phyloP scores from a whole-genome alignment of 371 early-diverging fungal genomes.

The Mucor lusitanicus region DNA sequence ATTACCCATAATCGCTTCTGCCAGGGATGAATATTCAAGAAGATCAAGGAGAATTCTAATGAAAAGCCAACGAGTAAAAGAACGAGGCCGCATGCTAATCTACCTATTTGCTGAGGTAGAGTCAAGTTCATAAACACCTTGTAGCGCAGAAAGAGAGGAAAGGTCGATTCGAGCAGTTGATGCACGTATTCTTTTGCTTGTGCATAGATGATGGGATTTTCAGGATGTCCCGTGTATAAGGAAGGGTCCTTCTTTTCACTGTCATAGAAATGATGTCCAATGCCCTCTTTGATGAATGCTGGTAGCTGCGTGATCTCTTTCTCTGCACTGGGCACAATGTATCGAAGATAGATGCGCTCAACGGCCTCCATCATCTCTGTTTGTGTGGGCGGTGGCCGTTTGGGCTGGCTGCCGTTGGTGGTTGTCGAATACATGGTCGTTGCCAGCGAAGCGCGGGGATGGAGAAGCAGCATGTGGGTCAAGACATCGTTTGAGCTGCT shows the following conservation, averaged over 20 bases:
- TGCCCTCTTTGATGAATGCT: conserved; percentile 32
- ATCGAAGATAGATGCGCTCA: conserved; percentile 60
- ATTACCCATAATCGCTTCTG: conserved; percentile 59
- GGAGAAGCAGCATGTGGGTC: conserved; percentile 16
- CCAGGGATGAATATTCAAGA: conserved; percentile 56
- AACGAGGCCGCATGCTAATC: conserved; percentile 50
- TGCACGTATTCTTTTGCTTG: conserved; percentile 58
- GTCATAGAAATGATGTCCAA: conserved; percentile 29
- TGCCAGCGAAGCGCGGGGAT: conserved; percentile 21
- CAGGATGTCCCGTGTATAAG: conserved; percentile 1
- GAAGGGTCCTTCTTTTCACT: conserved; percentile 6
- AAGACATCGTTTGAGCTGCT: conserved; percentile 1
- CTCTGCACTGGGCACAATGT: conserved; percentile 59
- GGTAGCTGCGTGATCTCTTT: conserved; percentile 50
- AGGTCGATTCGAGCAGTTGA: conserved; percentile 53
- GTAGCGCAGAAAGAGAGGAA: conserved; percentile 58
- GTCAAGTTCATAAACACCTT: conserved; percentile 62
- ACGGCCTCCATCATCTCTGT: conserved; percentile 52
- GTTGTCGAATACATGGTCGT: conserved; percentile 14
- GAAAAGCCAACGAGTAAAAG: conserved; percentile 58
- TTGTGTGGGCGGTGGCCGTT: conserved; percentile 33
- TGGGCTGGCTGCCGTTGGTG: background rate
- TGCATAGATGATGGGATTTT: conserved; percentile 51
- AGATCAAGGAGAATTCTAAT: conserved; percentile 58
- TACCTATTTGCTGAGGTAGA: conserved; percentile 52